A percentile compares a stretch with the other conserved stretches of the same genome.
Evolutionary conservation across 257 asterid genomes (phyloP).

Genomic region (Solanum appendiculatum): DNA sequence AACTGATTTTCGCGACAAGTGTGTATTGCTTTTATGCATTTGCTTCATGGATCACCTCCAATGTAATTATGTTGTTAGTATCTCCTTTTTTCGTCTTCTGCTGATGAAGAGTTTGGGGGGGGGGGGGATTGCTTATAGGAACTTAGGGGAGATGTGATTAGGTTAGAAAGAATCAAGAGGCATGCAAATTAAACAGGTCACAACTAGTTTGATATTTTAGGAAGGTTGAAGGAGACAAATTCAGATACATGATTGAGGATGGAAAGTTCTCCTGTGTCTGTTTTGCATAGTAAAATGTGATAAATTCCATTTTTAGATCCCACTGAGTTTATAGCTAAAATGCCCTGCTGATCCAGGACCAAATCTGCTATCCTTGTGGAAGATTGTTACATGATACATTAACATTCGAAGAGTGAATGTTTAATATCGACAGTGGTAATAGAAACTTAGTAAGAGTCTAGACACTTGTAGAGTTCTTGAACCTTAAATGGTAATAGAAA

Average conservation of each 20-base stretch:
- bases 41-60: background rate
- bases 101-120: background rate
- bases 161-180: background rate
- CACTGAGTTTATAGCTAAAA: background rate
- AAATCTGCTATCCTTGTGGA: background rate
- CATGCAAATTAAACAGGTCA: background rate
- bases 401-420: background rate
- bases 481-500: too few species aligned
- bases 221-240: background rate
- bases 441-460: background rate
- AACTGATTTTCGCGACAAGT: background rate
- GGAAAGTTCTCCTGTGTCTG: background rate
- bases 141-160: background rate
- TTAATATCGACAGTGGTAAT: background rate
- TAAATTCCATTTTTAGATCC: background rate
- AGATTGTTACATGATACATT: background rate
- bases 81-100: background rate
- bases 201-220: background rate
- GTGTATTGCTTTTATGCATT: background rate
- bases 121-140: background rate
- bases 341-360: background rate
- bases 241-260: background rate
- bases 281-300: background rate
- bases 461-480: background rate
- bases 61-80: background rate